Conservation (phyloP, 1,284 basidiomycete species). For the Ustilago loliicola region DNA sequence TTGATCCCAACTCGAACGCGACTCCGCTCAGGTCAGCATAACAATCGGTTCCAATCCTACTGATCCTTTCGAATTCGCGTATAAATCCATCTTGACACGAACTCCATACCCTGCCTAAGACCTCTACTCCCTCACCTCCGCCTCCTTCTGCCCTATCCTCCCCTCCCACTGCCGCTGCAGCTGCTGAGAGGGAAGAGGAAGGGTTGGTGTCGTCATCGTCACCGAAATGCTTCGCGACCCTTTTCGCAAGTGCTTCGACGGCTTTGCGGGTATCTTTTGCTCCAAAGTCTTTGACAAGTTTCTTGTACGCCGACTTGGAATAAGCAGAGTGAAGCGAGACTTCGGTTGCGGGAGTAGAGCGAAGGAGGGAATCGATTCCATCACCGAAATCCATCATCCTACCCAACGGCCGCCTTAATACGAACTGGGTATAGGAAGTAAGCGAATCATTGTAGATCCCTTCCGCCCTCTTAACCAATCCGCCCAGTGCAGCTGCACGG, state of each 20-base stretch:
- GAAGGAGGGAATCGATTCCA: conserved; percentile 86
- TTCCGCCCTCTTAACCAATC: conserved; percentile 82
- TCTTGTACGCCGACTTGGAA: conserved; percentile 82
- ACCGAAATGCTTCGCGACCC: conserved; percentile 93
- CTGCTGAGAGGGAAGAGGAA: not conserved
- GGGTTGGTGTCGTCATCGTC: conserved; percentile 77
- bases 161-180: not conserved
- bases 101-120: conserved; percentile 50
- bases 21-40: conserved; percentile 36
- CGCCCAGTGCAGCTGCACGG: conserved; percentile 72
- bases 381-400: conserved; percentile 95
- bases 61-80: conserved; percentile 44
- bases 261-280: conserved; percentile 86
- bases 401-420: conserved; percentile 86
- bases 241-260: conserved; percentile 86
- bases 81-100: conserved; percentile 52
- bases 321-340: conserved; percentile 83
- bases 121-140: conserved; percentile 28
- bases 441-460: conserved; percentile 89
- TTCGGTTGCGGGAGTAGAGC: conserved; percentile 84
- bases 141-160: not conserved
- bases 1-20: conserved; percentile 27
- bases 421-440: conserved; percentile 84
- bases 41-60: conserved; percentile 48
- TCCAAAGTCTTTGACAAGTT: conserved; percentile 86